These are phyloP conservation scores for Cadophora sp. DNA, from an alignment of 2,329 filamentous ascomycete genomes.

Conservation along the genomic window DNA sequence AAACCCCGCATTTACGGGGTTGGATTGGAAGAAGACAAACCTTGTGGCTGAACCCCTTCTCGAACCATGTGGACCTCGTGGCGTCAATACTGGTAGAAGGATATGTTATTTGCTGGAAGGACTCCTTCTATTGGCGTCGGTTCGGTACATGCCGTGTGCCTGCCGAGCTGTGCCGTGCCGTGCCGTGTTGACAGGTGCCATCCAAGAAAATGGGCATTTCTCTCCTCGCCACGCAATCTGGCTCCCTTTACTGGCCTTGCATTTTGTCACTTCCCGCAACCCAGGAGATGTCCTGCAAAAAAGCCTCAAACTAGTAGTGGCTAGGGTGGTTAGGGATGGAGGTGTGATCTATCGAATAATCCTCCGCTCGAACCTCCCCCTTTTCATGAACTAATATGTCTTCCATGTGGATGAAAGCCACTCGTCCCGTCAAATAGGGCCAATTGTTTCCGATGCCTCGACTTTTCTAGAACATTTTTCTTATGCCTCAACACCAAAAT, in stretches of 20 bases:
- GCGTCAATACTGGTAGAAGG: background rate
- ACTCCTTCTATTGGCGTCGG: background rate
- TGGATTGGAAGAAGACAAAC: background rate
- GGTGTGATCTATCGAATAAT: background rate
- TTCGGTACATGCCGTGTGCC: background rate
- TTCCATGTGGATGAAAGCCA: background rate
- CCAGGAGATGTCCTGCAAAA: background rate
- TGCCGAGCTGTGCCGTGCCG: background rate
- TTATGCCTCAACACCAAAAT: no score
- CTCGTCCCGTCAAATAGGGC: background rate
- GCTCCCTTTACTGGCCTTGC: background rate
- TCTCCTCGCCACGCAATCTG: background rate
- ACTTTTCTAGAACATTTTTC: no score
- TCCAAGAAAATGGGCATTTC: background rate
- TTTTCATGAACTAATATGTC: background rate
- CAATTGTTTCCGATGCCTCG: no score
- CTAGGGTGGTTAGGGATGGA: background rate
- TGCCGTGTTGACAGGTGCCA: background rate
- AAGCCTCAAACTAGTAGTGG: background rate
- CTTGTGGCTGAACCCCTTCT: background rate
- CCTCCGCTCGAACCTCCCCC: background rate
- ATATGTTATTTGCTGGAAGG: background rate
- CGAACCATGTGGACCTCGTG: background rate
- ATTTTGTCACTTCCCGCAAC: slow-evolving; percentile 1
- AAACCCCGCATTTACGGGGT: background rate